Evolutionary conservation across 306 rosid genomes (phyloP).

Genomic region (Acacia acuminata): DNA sequence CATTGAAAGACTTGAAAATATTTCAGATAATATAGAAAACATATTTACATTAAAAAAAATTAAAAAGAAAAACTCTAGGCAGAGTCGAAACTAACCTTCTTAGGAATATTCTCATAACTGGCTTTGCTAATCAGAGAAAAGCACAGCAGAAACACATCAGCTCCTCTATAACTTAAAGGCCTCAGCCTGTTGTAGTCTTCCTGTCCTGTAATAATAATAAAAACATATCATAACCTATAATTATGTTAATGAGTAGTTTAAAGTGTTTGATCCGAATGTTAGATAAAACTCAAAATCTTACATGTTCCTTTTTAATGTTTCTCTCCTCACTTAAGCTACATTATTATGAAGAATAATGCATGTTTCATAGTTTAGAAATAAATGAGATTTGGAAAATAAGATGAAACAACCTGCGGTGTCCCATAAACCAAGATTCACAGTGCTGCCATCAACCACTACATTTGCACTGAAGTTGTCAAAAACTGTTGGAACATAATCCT

Average conservation of each 20-base stretch:
- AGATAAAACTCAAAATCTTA: neutral
- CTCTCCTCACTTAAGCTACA: neutral
- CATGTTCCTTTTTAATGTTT: neutral
- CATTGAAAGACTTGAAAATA: neutral
- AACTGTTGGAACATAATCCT: slow-evolving; percentile 89
- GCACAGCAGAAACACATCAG: slow-evolving; percentile 89
- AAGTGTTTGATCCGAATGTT: neutral
- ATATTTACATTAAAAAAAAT: neutral
- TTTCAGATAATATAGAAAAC: neutral
- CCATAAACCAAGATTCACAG: slow-evolving; percentile 76
- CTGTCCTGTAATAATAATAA: slow-evolving; percentile 58
- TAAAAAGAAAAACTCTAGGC: neutral
- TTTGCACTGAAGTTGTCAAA: slow-evolving; percentile 76
- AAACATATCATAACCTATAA: neutral
- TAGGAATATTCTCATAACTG: slow-evolving; percentile 85
- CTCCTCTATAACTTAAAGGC: slow-evolving; percentile 95
- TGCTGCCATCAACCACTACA: slow-evolving; percentile 63
- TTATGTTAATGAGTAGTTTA: neutral
- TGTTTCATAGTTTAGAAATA: neutral
- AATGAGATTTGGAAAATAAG: neutral
- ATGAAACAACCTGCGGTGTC: slow-evolving; percentile 69
- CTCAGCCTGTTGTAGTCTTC: slow-evolving; percentile 95
- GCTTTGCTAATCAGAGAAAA: slow-evolving; percentile 92
- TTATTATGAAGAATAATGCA: neutral
- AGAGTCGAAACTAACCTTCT: slow-evolving; percentile 56